Percentiles rank a stretch among this genome's conserved stretches.
Evolutionary conservation across 352 stramenopile species (phyloP).

Genomic region (Phytophthora crassamura): DNA sequence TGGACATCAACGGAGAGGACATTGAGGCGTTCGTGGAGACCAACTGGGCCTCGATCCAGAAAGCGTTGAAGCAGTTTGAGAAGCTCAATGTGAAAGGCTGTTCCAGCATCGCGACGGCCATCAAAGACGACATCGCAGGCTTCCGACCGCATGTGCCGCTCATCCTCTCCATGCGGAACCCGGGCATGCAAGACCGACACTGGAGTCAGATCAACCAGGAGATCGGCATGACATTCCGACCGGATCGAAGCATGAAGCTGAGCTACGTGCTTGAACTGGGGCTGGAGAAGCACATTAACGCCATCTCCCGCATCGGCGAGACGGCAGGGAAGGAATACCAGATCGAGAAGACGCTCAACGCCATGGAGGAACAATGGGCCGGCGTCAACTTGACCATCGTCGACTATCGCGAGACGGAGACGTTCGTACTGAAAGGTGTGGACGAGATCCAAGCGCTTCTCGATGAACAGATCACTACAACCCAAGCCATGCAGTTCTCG

Average conservation of each 20-base stretch:
- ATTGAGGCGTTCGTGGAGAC: constrained; percentile 91
- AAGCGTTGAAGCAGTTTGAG: constrained; percentile 94
- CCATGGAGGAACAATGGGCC: constrained; percentile 93
- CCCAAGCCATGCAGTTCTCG: constrained; percentile 96
- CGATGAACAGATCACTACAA: constrained; percentile 96
- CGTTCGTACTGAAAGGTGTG: constrained; percentile 93
- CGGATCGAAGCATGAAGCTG: constrained; percentile 85
- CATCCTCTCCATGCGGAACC: constrained; percentile 90
- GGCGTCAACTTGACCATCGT: constrained; percentile 87
- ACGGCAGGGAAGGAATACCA: constrained; percentile 95
- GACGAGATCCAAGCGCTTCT: constrained; percentile 94
- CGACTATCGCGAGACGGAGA: constrained; percentile 93
- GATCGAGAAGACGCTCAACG: constrained; percentile 93
- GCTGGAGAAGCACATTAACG: constrained; percentile 87
- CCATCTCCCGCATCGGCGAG: constrained; percentile 93
- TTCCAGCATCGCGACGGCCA: constrained; percentile 85
- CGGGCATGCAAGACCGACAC: constrained; percentile 94
- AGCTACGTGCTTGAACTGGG: constrained; percentile 88
- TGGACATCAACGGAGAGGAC: constrained; percentile 92
- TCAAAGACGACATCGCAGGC: constrained; percentile 91
- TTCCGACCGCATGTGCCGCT: constrained; percentile 93
- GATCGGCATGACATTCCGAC: constrained; percentile 84
- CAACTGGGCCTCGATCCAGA: constrained; percentile 88
- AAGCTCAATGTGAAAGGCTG: constrained; percentile 88
- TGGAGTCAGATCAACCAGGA: constrained; percentile 93